Base-by-base conservation (phyloP, 2,329 filamentous ascomycete genomes). In the Penicillium sp. region DNA sequence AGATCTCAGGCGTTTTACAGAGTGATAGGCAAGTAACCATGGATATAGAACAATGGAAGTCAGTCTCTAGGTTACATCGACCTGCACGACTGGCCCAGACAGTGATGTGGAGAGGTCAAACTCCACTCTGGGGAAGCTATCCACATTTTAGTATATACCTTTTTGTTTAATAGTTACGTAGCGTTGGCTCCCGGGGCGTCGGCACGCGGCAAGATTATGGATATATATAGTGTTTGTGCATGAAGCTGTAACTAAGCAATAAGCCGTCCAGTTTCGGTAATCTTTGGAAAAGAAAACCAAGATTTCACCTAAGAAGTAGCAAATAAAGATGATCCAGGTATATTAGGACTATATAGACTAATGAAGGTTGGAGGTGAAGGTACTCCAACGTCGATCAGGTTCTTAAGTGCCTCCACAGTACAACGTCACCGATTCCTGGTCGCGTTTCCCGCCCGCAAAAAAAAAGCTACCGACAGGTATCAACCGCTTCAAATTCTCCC, bases 381-480 rank as follows among this genome's bases (percentile, higher is more conserved):
- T 33, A 33, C 10, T 21, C 5, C 19, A 47, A 29, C 26, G 44
- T 43, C 21, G 57, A 58, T 57, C 54, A 16, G 49, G 49, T 42
- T 59, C 44, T 35, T 53, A 22, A 42, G 31, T 39, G 33, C 35
- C 59, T 55, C 56, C 60, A 57, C 57, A 55, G 51, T 54, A 59
- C 51, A 65, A 64, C 62, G 62, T 65, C 62, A 64, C 60, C 58
- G 58, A 52, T 61, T 55, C 27, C 33, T 52, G 52, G 60, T 56
- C 63, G 59, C 60, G 56, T 58, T 42, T 53, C 57, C 57, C 53
- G 19, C 49, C 49, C 22, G 21, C 33, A 4, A 27, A 65, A 63
- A 60, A 55, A 63, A 61, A 63, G 63, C 58, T 60, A 11, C 35
- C 35, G 3, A 19, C 35, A 19, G 16, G 35, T 39, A 39, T 19